Evolutionary conservation across 225 moss, liverwort and hornwort species (phyloP), one percentile per base, ranked within the genome.

Genomic region (Anthoceros angustus): DNA sequence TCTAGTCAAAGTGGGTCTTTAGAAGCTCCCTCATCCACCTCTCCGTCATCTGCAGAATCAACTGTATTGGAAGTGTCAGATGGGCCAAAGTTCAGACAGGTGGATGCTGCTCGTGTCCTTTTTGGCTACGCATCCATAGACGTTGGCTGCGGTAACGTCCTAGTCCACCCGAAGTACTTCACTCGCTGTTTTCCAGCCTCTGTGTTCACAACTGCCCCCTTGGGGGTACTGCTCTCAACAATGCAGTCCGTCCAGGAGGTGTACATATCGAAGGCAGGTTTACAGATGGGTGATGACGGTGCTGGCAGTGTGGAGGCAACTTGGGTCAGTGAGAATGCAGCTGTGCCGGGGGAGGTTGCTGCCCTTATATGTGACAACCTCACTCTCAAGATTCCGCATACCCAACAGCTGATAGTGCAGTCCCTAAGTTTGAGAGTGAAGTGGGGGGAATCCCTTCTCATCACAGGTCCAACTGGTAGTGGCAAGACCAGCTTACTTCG

Each of bases 401-500:
- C 70, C 39, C 16, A 62, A 16, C 70, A 41, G 16, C 66, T 62
- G 61, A 25, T 75, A 6, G 67, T 75, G 7, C 25, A 41, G 63
- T 43, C 66, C 62, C 61, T 75, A 25, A 75, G 62, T 3, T 9
- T 70, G 40, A 64, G 67, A 45, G 21, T 75, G 61, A 63, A 39
- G 0, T 75, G 74, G 74, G 74, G 74, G 25, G 74, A 71, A 39
- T 70, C 74, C 43, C 66, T 75, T 12, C 66, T 75, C 0, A 70
- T 75, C 14, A 75, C 46, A 12, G 74, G 74, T 62, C 42, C 67
- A 1, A 63, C 70, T 10, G 74, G 74, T 12, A 61, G 74, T 43
- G 74, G 74, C n/a, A 75, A 75, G 67, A 75, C 74, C 21, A 75
- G 74, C 39, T 32, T 75, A 10, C 62, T 75, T 61, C 64, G 70